Evolutionary conservation across 148 eudicot species (phyloP).

Genomic region (Diospyros lotus): DNA sequence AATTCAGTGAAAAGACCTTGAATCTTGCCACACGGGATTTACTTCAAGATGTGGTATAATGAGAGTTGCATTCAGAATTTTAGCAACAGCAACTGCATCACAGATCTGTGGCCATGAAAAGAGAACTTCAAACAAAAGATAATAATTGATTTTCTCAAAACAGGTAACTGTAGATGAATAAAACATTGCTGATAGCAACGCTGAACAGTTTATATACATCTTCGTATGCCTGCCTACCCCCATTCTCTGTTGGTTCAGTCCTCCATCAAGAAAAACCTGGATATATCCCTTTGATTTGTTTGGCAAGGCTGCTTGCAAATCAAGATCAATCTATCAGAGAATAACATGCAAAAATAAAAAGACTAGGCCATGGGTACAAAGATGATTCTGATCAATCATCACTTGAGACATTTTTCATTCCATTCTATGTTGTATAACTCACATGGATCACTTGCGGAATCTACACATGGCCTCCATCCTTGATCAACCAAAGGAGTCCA

Average conservation of each 20-base stretch:
- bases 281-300: conserved; percentile 74
- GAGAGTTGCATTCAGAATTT: conserved; percentile 91
- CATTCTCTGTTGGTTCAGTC: conserved; percentile 96
- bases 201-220: neutral
- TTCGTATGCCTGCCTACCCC: conserved; percentile 60
- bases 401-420: neutral
- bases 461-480: conserved; percentile 76
- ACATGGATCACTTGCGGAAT: conserved; percentile 41
- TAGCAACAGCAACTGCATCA: conserved; percentile 98
- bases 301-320: conserved; percentile 52
- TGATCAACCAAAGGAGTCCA: conserved; percentile 81
- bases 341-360: neutral
- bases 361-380: neutral
- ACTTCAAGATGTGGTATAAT: conserved; percentile 94
- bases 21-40: conserved; percentile 97
- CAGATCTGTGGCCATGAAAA: conserved; percentile 52
- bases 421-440: conserved; percentile 24
- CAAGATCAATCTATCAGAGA: conserved; percentile 17
- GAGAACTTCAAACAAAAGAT: neutral
- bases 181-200: neutral
- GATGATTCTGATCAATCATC: neutral
- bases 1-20: conserved; percentile 44
- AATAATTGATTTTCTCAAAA: neutral
- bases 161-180: neutral
- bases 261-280: conserved; percentile 96